Conservation (phyloP, 1,284 basidiomycete genomes). For the Omphalotus olearius region DNA sequence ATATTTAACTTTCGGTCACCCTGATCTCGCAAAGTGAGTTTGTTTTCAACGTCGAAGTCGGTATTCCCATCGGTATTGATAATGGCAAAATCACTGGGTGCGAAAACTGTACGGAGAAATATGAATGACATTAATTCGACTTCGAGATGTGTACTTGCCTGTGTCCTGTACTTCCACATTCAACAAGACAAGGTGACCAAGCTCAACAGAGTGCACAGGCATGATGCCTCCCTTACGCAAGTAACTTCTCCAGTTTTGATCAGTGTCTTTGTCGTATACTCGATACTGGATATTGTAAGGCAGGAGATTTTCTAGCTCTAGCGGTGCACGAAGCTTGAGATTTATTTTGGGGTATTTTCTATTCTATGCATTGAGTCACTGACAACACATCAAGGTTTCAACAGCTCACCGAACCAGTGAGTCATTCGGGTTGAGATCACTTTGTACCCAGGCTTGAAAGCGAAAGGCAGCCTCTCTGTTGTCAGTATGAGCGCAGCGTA, state of each 20-base stretch:
- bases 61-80: slow-evolving; percentile 94
- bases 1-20: slow-evolving; percentile 80
- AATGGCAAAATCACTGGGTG: slow-evolving; percentile 97
- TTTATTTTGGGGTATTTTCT: slow-evolving; percentile 86
- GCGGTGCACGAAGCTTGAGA: slow-evolving; percentile 87
- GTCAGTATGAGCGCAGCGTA: slow-evolving; percentile 85
- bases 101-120: slow-evolving; percentile 59
- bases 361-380: slow-evolving; percentile 1
- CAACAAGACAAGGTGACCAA: slow-evolving; percentile 90
- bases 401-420: slow-evolving; percentile 48
- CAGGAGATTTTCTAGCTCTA: slow-evolving; percentile 95
- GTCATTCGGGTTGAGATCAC: slow-evolving; percentile 58
- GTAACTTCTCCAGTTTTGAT: slow-evolving; percentile 91
- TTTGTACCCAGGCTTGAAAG: slow-evolving; percentile 91
- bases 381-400: background rate
- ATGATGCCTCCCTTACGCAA: slow-evolving; percentile 92
- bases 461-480: slow-evolving; percentile 88
- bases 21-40: slow-evolving; percentile 72
- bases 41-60: slow-evolving; percentile 83
- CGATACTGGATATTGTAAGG: slow-evolving; percentile 96
- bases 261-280: slow-evolving; percentile 94
- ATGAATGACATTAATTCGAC: slow-evolving; percentile 6
- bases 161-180: slow-evolving; percentile 91
- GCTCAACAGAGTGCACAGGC: slow-evolving; percentile 95
- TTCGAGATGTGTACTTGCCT: slow-evolving; percentile 41